phyloP scores from a whole-genome alignment of 1,139 yeast species.

The Candida neerlandica region DNA sequence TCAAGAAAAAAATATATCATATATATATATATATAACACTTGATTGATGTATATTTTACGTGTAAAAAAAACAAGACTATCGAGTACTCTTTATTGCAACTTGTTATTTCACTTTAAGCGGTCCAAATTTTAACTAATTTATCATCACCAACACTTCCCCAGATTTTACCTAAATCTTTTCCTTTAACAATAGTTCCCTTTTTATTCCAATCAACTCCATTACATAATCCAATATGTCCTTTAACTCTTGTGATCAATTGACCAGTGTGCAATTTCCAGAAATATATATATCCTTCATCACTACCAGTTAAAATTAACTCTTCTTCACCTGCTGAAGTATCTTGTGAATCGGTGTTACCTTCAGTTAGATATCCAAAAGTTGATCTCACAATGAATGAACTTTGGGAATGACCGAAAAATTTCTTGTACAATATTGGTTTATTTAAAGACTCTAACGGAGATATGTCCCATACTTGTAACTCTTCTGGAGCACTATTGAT shows the following conservation, averaged over 20 bases:
- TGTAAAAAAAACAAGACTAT: not conserved
- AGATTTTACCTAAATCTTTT: constrained; percentile 49
- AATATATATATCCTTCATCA: constrained; percentile 75
- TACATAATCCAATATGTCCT: constrained; percentile 72
- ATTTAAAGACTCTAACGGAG: constrained; percentile 15
- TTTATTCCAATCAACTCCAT: constrained; percentile 77
- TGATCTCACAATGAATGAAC: constrained; percentile 71
- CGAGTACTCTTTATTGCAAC: too few relatives aligned
- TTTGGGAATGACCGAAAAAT: constrained; percentile 72
- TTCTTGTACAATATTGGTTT: constrained; percentile 55
- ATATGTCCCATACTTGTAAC: constrained; percentile 74
- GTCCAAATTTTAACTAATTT: constrained; percentile 70
- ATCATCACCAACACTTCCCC: constrained; percentile 90
- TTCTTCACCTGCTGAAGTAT: constrained; percentile 39
- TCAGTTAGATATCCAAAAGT: constrained; percentile 63
- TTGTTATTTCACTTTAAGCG: not conserved
- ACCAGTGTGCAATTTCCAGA: constrained; percentile 81
- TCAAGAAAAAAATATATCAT: not conserved
- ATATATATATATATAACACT: not conserved
- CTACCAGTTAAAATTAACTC: constrained; percentile 79
- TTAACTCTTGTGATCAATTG: constrained; percentile 58
- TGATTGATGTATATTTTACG: not conserved
- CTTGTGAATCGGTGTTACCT: constrained; percentile 18
- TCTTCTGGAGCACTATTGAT: constrained; percentile 77
- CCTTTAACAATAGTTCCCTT: constrained; percentile 20